Base-by-base conservation (phyloP, 495 filamentous ascomycete genomes). In the Penicillium goetzii region DNA sequence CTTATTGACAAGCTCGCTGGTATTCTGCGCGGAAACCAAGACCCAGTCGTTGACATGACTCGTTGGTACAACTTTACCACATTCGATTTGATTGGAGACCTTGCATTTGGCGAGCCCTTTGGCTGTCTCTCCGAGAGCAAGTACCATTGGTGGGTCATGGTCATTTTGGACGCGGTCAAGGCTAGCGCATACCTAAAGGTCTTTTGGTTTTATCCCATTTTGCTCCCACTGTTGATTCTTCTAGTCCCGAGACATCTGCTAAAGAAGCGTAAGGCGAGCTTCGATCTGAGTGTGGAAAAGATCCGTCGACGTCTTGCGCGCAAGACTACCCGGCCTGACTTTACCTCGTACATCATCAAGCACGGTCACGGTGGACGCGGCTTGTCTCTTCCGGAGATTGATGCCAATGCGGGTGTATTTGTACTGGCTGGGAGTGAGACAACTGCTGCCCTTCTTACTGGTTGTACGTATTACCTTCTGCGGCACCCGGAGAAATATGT, bases 71-170 rank as follows among this genome's bases (percentile, higher is more conserved):
- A 28, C 8, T 49, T 33, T 26, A 75, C 74, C 3, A 85, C 82
- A 0, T 88, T 88, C 65, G 85, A 89, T 62, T 79, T 88, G 50
- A 83, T 88, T 45, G 83, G 83, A 0, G 84, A 88, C 57, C 75
- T 88, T 12, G 72, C 79, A 1, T 86, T 86, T 60, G 82, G 80
- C 0, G 81, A 85, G 55, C 72, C 83, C 0, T 81, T 87, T 53
- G 73, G 78, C 40, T 81, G 78, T 55, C 76, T 88, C 19, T 25
- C 43, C 10, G 43, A 47, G 5, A 61, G 80, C 12, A 66, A 25
- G 43, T 47, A 47, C n/a, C 43, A 47, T 21, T 47, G 43, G 43
- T 47, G 43, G 43, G 43, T 47, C 10, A 25, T 25, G 19, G 21
- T 47, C 5, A 47, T 47, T 14, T 12, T 47, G 11, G 43, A 47